phyloP scores from a whole-genome alignment of 1,284 basidiomycete species.

The Naganishia albida region DNA sequence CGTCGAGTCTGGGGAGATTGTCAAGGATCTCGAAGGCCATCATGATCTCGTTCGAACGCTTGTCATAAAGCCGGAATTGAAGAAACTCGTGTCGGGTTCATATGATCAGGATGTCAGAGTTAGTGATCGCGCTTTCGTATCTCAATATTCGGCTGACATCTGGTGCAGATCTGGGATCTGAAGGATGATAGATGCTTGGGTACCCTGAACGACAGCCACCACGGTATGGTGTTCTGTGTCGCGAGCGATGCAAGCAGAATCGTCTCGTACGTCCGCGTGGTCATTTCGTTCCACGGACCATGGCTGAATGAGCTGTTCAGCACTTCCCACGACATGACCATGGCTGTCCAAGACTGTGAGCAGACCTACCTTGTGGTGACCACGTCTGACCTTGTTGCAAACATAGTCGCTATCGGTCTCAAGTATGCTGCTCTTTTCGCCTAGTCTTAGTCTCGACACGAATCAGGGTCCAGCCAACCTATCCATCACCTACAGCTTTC shows the following conservation, averaged over 20 bases:
- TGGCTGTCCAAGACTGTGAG: slow-evolving; percentile 33
- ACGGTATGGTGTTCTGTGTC: slow-evolving; percentile 28
- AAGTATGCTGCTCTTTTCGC: slow-evolving; percentile 28
- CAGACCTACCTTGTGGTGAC: neutral
- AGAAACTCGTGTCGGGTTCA: slow-evolving; percentile 24
- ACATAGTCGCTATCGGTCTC: slow-evolving; percentile 22
- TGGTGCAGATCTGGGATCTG: slow-evolving; percentile 17
- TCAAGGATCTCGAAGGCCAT: slow-evolving; percentile 12
- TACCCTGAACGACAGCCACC: slow-evolving; percentile 8
- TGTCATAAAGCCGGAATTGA: slow-evolving; percentile 18
- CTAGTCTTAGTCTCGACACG: too few relatives aligned
- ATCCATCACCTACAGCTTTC: too few relatives aligned
- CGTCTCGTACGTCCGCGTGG: slow-evolving; percentile 23
- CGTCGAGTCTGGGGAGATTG: slow-evolving; percentile 5
- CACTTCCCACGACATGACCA: slow-evolving; percentile 13
- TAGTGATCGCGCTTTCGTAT: neutral
- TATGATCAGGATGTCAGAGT: slow-evolving; percentile 28
- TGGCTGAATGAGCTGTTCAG: neutral
- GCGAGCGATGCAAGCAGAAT: slow-evolving; percentile 31
- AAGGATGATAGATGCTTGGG: slow-evolving; percentile 12
- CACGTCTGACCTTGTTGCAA: neutral
- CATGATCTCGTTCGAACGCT: slow-evolving; percentile 24
- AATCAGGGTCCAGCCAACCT: too few relatives aligned
- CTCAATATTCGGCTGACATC: neutral
- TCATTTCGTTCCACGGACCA: neutral